phyloP scores from a whole-genome alignment of 306 rosid genomes.

The Gastrolobium bilobum region DNA sequence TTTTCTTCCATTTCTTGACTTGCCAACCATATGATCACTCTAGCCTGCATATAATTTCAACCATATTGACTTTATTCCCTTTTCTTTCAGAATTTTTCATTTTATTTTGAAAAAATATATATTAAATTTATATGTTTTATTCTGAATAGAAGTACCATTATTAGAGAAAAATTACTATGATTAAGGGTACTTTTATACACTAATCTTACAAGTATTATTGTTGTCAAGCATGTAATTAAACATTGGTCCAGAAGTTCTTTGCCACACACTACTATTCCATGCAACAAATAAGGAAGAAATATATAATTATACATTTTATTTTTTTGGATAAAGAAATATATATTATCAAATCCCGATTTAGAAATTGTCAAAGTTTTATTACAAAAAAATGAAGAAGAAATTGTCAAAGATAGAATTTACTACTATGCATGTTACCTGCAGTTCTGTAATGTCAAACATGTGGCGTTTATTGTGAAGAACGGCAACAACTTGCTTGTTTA shows the following conservation, averaged over 20 bases:
- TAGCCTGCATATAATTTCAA: slow-evolving; percentile 45
- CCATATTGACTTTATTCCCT: neutral
- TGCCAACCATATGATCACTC: slow-evolving; percentile 56
- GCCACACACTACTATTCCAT: neutral
- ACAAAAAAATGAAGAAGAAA: neutral
- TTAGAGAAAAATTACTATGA: neutral
- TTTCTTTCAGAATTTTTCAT: neutral
- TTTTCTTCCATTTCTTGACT: slow-evolving; percentile 48
- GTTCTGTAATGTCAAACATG: slow-evolving; percentile 36
- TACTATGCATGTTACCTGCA: slow-evolving; percentile 43
- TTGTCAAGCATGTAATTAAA: neutral
- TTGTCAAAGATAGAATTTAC: neutral
- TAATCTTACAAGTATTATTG: neutral
- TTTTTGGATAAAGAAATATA: neutral
- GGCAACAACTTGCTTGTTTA: slow-evolving; percentile 6
- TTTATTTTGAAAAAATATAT: neutral
- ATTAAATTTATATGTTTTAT: neutral
- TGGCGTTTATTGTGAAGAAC: slow-evolving; percentile 3
- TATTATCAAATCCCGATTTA: neutral
- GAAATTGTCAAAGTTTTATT: neutral
- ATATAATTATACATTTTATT: too few relatives aligned
- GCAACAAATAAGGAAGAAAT: neutral
- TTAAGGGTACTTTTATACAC: neutral
- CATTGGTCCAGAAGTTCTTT: neutral
- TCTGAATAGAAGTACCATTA: neutral